Conservation (phyloP, 148 eudicot species). For the Bassia scoparia region DNA sequence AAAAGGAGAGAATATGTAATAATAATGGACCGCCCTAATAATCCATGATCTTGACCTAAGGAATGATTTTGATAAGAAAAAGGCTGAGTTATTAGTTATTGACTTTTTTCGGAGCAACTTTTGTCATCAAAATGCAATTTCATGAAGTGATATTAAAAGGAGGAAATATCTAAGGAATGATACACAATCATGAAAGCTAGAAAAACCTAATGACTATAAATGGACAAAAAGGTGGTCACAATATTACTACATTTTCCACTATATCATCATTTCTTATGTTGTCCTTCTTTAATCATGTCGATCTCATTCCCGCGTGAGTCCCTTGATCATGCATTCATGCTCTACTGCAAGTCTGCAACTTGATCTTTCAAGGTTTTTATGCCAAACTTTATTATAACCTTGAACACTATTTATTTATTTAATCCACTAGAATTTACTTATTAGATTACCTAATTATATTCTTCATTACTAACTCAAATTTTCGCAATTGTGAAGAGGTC, state of each 20-base stretch:
- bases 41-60: background rate
- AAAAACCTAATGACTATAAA: background rate
- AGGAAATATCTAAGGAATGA: background rate
- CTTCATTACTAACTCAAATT: no score
- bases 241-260: background rate
- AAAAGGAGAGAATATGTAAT: background rate
- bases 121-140: background rate
- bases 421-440: no score
- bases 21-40: constrained; percentile 8
- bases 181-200: constrained; percentile 15
- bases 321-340: constrained; percentile 8
- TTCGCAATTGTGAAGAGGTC: no score
- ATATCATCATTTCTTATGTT: background rate
- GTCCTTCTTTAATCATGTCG: constrained; percentile 16
- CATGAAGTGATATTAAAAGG: constrained; percentile 6
- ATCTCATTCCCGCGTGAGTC: constrained; percentile 5
- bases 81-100: background rate
- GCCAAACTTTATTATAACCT: background rate
- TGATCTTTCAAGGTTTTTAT: background rate
- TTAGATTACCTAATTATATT: no score
- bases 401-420: no score
- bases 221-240: constrained; percentile 5
- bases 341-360: constrained; percentile 4
- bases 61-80: background rate
- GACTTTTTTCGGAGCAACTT: constrained; percentile 3